Evolutionary conservation across 148 eudicot genomes (phyloP).

Genomic region (Polygonum aviculare): DNA sequence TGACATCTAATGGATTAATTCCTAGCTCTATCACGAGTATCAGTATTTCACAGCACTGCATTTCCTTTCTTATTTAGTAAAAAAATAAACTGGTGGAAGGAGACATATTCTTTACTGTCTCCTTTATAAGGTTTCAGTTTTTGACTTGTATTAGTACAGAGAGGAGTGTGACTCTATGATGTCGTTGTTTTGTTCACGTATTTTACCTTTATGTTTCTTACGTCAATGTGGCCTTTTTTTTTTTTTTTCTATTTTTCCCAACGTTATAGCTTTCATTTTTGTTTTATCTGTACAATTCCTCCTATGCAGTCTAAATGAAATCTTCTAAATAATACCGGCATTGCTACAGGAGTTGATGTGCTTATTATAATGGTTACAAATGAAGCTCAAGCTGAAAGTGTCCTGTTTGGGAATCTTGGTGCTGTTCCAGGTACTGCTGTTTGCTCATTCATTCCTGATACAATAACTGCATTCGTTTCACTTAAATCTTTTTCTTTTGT

Average conservation of each 20-base stretch:
- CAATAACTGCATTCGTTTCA: neutral
- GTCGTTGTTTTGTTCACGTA: neutral
- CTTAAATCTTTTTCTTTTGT: neutral
- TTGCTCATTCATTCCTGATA: neutral
- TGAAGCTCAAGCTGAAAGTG: conserved; percentile 96
- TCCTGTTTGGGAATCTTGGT: conserved; percentile 74
- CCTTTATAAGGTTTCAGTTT: neutral
- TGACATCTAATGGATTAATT: neutral
- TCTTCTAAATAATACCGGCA: conserved; percentile 12
- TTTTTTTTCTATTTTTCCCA: neutral
- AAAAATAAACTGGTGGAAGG: neutral
- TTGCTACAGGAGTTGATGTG: conserved; percentile 73
- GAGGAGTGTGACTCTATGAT: neutral
- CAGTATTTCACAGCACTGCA: neutral
- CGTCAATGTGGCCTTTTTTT: neutral
- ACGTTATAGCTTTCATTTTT: neutral
- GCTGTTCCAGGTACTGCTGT: conserved; percentile 67
- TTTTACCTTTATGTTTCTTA: neutral
- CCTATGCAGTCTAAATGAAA: neutral
- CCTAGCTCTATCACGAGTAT: neutral
- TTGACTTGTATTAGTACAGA: neutral
- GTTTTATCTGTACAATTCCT: neutral
- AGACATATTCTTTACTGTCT: neutral
- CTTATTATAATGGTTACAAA: conserved; percentile 95
- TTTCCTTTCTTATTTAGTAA: neutral